phyloP scores from a whole-genome alignment of 169 alveolate species.

The Babesia gibsoni region DNA sequence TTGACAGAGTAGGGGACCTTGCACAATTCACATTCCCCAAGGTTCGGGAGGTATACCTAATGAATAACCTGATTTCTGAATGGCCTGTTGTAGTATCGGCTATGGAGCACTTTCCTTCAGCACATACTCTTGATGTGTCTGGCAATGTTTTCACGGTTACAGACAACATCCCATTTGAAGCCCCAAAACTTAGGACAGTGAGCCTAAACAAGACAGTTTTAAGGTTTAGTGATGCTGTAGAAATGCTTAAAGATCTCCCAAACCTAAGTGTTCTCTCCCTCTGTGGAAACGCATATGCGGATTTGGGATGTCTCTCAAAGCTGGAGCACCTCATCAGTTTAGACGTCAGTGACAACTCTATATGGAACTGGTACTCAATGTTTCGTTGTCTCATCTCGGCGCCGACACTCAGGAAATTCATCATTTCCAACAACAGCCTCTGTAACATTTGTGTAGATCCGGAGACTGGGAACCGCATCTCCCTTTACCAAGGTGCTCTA shows the following conservation, averaged over 20 bases:
- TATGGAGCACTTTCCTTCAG: slow-evolving; percentile 2
- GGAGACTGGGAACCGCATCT: background rate
- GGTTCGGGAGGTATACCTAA: slow-evolving; percentile 18
- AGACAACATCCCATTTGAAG: background rate
- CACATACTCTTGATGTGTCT: slow-evolving; percentile 15
- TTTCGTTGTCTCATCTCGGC: background rate
- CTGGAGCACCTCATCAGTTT: background rate
- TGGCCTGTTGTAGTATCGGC: slow-evolving; percentile 13
- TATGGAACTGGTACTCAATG: slow-evolving; percentile 28
- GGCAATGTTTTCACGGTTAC: slow-evolving; percentile 1
- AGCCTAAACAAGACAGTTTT: slow-evolving; percentile 8
- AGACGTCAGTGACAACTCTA: slow-evolving; percentile 5
- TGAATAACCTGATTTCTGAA: slow-evolving; percentile 12
- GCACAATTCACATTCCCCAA: slow-evolving; percentile 22
- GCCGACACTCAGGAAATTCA: background rate
- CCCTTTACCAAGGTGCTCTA: slow-evolving; percentile 15
- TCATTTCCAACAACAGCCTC: background rate
- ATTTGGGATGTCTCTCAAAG: background rate
- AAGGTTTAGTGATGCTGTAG: background rate
- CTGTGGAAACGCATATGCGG: slow-evolving; percentile 12
- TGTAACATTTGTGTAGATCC: slow-evolving; percentile 14
- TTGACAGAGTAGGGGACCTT: slow-evolving; percentile 23
- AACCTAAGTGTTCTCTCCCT: background rate
- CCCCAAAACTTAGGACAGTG: background rate
- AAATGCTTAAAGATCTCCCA: background rate